Evolutionary conservation across 208 protist species (phyloP).

Genomic region (Crithidia expoeki): DNA sequence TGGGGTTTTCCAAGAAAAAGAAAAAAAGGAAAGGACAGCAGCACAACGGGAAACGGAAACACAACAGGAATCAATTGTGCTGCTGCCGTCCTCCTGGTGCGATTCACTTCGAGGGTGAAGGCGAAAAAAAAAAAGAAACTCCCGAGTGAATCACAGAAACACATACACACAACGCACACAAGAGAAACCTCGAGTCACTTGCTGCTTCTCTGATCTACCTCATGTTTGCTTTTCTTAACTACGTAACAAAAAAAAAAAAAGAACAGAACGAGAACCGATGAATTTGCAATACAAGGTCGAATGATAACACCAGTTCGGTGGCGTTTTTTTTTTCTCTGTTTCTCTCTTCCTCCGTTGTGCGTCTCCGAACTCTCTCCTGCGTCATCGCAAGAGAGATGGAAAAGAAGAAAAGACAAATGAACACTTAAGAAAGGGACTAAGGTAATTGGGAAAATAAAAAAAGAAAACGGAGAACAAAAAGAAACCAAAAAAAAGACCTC

Average conservation of each 20-base stretch:
- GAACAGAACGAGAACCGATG: background rate
- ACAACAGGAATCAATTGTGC: background rate
- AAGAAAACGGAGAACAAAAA: slow-evolving; percentile 6
- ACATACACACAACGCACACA: background rate
- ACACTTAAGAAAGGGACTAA: background rate
- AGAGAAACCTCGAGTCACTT: slow-evolving; percentile 4
- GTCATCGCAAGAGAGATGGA: background rate
- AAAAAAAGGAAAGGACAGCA: background rate
- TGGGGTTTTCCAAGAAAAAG: background rate
- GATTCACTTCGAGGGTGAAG: slow-evolving; percentile 1
- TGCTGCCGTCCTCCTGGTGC: background rate
- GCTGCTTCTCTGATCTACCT: slow-evolving; percentile 1
- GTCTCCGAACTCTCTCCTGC: background rate
- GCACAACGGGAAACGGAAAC: background rate
- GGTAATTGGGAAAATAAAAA: slow-evolving; percentile 2
- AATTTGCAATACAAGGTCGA: background rate
- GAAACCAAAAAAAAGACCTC: background rate
- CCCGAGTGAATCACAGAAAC: background rate
- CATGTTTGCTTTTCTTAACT: background rate
- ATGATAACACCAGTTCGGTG: background rate
- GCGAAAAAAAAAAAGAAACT: background rate
- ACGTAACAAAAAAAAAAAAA: background rate
- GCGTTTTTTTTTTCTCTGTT: background rate
- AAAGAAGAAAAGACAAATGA: slow-evolving; percentile 1
- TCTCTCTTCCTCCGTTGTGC: background rate